Evolutionary conservation across 306 rosid genomes (phyloP), one percentile per base, ranked within the genome.

Genomic region (Castanospermum australe): DNA sequence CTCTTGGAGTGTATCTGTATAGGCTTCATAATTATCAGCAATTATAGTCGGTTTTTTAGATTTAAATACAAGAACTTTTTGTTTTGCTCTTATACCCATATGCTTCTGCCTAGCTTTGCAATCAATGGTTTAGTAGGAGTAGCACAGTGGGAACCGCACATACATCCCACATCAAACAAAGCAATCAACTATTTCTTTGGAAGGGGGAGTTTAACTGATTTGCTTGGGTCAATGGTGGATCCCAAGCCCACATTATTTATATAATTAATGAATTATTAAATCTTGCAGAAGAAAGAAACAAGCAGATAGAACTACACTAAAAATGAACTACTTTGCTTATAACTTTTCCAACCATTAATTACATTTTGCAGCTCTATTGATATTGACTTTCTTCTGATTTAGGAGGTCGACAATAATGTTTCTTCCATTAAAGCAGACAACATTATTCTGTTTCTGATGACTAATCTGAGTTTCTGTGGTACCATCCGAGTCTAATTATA

Each of bases 251-350:
- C 61, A 51, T 11, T 72, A 36, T 63, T 54, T 42, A 71, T 62
- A 41, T 71, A 48, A 71, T 76, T 64, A 80, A 60, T 64, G 67
- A 76, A 70, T 76, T 63, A 76, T 81, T 77, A 71, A 73, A 67
- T 79, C 48, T 67, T 68, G 56, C 73, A 80, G 11, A 36, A 73
- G 62, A 78, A 77, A 45, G 47, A 20, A 77, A 74, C 60, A 74
- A 48, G 51, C 9, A 66, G 32, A 30, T 52, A 28, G 20, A 36
- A 25, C 67, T 35, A 70, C 35, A 51, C 73, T 72, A 60, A 21
- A 77, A 42, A 84, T 71, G 69, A 77, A 21, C 69, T 35, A 85
- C 87, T 86, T 88, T 88, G 89, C 92, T 88, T 88, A 75, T 71
- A 79, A 78, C 86, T 83, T 78, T 79, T 85, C 83, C 84, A 74